These are phyloP conservation scores for Mortierella claussenii DNA, from an alignment of 192 early-diverging fungal species.

Conservation along the genomic window DNA sequence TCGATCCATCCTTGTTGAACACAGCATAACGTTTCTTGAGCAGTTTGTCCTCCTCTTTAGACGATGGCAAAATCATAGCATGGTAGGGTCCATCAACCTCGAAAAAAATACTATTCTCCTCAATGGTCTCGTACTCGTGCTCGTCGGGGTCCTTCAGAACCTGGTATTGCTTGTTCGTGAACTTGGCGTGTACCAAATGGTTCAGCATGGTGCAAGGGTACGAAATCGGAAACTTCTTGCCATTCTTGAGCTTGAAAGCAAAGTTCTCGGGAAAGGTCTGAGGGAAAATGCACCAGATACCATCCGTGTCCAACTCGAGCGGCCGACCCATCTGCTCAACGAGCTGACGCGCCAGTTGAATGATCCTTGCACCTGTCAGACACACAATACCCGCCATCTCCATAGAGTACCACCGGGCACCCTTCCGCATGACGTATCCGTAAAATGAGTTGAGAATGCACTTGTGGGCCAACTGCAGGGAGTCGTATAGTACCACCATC, in stretches of 20 bases:
- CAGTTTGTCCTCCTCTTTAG: conserved; percentile 94
- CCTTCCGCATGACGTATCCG: conserved; percentile 99
- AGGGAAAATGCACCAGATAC: conserved; percentile 98
- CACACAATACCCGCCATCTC: conserved; percentile 99
- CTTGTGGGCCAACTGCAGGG: conserved; percentile 98
- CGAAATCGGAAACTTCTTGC: conserved; percentile 86
- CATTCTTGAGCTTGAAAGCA: conserved; percentile 82
- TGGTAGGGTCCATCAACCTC: conserved; percentile 99
- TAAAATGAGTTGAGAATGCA: conserved; percentile 96
- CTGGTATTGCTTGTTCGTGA: conserved; percentile 98
- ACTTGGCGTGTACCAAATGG: conserved; percentile 94
- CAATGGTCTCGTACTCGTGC: conserved; percentile 71
- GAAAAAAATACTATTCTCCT: conserved; percentile 98
- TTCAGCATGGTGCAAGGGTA: conserved; percentile 99
- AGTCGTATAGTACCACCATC: conserved; percentile 96
- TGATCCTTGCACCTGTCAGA: conserved; percentile 94
- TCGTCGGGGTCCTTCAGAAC: conserved; percentile 69
- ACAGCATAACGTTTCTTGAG: conserved; percentile 99
- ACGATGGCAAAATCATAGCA: conserved; percentile 97
- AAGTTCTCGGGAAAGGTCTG: conserved; percentile 93
- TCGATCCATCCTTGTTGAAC: conserved; percentile 92
- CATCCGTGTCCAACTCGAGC: conserved; percentile 98
- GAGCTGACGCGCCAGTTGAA: conserved; percentile 93
- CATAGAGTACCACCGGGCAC: conserved; percentile 97
- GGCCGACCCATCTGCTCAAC: conserved; percentile 95